Percentiles rank a stretch among this genome's conserved stretches.
Evolutionary conservation across 345 rosid genomes (phyloP).

Genomic region (Gossypium herbaceum): DNA sequence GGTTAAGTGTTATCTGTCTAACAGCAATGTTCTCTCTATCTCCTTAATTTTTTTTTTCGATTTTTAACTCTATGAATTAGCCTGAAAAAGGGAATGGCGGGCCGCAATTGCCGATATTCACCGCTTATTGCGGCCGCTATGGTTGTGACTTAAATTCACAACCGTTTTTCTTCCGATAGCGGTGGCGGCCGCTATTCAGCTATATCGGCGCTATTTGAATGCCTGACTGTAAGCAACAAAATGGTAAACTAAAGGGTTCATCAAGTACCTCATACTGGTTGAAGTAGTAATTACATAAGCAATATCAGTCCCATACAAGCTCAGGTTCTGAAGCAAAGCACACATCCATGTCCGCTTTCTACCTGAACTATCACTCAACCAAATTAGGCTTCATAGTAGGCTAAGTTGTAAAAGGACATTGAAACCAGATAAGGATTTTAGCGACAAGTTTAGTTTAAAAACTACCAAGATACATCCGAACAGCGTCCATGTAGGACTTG

Average conservation of each 20-base stretch:
- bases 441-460: neutral
- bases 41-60: too few species aligned
- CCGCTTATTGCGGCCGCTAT: too few species aligned
- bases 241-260: neutral
- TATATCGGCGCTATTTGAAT: neutral
- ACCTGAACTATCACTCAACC: constrained; percentile 38
- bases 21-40: too few species aligned
- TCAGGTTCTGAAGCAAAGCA: constrained; percentile 50
- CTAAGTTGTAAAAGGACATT: neutral
- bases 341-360: constrained; percentile 45
- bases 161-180: too few species aligned
- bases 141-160: too few species aligned
- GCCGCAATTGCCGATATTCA: too few species aligned
- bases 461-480: constrained; percentile 41
- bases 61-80: too few species aligned
- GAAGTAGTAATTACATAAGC: constrained; percentile 68
- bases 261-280: constrained; percentile 53
- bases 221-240: neutral
- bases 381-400: constrained; percentile 15
- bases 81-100: too few species aligned
- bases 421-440: neutral
- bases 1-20: too few species aligned
- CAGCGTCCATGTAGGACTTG: constrained; percentile 36
- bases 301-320: constrained; percentile 40
- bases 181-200: too few species aligned